Evolutionary conservation across 2,329 filamentous ascomycete genomes (phyloP), one percentile per base, ranked within the genome.

Genomic region (Cadophora sp.): DNA sequence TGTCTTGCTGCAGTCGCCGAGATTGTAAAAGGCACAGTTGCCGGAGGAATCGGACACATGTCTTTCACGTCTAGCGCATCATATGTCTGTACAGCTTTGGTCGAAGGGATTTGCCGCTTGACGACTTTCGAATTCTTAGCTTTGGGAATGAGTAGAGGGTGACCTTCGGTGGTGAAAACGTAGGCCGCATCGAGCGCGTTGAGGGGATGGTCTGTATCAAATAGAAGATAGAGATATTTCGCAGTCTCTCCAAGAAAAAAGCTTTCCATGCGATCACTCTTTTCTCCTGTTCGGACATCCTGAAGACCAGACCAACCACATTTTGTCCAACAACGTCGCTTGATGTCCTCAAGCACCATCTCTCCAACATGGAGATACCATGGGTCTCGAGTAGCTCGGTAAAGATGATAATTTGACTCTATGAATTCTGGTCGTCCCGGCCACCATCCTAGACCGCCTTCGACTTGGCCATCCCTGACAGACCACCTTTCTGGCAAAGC

Each of bases 321-420:
- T 70, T 88, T 86, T 0, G 94, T 93, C 88, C 93, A 94, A 80
- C 96, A 99, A 64, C 95, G 88, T 60, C 92, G 86, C 75, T 92
- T 91, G 75, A 99, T 94, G 76, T 99, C 96, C 67, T 89, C 87
- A 65, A 97, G 83, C 0, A 94, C 91, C 96, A 99, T 99, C 79
- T 99, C 96, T 31, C 94, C 96, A 24, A 97, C 92, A 77, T 97
- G 91, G 4, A 98, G 84, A 80, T 97, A 98, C 94, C 95, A 99
- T 0, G 94, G 94, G 78, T 99, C 96, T 74, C 91, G 88, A 0
- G 96, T 98, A 1, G 95, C 94, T 62, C 92, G 91, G 78, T 97
- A 98, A n/a, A 99, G 83, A 77, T 98, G 93, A 80, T 97, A 99
- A 0, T 92, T 97, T 0, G 94, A 97, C 80, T 99, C 96, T 73